phyloP scores from a whole-genome alignment of 495 filamentous ascomycete species.

The Penicillium coffeae region DNA sequence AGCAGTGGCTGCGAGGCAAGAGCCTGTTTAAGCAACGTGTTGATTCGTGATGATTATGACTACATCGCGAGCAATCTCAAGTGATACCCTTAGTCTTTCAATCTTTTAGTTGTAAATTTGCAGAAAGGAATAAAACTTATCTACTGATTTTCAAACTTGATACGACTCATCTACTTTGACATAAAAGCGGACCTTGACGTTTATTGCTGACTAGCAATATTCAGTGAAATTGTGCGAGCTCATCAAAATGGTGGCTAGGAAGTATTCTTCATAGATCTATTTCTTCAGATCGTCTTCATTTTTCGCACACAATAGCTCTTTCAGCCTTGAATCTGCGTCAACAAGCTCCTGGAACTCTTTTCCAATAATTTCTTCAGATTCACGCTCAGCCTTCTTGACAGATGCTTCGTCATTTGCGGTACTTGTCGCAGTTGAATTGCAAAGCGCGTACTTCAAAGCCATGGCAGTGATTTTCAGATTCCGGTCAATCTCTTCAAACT shows the following conservation, averaged over 20 bases:
- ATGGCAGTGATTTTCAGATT: conserved; percentile 44
- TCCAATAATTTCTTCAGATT: conserved; percentile 23
- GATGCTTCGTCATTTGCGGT: not conserved
- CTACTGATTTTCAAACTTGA: no score
- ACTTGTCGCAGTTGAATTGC: conserved; percentile 18
- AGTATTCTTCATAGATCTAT: no score
- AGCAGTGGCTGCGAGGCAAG: conserved; percentile 90
- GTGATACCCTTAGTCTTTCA: no score
- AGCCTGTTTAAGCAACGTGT: conserved; percentile 88
- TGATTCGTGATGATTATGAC: conserved; percentile 43
- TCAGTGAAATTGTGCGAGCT: no score
- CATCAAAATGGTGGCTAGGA: no score
- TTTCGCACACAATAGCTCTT: conserved; percentile 19
- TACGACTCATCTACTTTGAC: no score
- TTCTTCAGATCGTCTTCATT: no score
- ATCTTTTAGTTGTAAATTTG: no score
- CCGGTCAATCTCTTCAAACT: not conserved
- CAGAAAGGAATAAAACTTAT: no score
- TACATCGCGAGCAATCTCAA: not conserved
- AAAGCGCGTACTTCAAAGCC: conserved; percentile 34
- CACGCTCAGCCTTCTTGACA: conserved; percentile 16
- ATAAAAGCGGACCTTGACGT: no score
- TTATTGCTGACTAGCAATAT: no score
- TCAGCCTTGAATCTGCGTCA: conserved; percentile 32
- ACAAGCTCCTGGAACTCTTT: conserved; percentile 34